A percentile compares a stretch with the other conserved stretches of the same genome.
Conservation (phyloP, 2,329 filamentous ascomycete species). For the Penicillium occitanis region DNA sequence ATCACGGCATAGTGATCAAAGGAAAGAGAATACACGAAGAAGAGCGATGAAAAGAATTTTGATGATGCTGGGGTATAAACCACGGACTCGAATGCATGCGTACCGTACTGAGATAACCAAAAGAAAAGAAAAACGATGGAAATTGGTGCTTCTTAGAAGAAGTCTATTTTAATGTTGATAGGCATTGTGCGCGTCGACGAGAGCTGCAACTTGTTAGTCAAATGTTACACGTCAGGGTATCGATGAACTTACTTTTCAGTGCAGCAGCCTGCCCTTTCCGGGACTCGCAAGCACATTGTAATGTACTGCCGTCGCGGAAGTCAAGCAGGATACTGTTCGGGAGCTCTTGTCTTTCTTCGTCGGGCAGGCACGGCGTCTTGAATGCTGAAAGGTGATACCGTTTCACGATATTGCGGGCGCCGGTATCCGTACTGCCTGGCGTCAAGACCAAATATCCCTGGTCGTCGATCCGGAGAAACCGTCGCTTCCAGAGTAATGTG, state of each 20-base stretch:
- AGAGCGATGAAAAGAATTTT: constrained; percentile 23
- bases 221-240: background rate
- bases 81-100: constrained; percentile 30
- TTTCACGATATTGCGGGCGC: constrained; percentile 64
- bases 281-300: constrained; percentile 64
- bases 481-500: constrained; percentile 92
- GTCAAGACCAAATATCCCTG: constrained; percentile 81
- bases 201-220: constrained; percentile 32
- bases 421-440: constrained; percentile 63
- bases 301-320: constrained; percentile 60
- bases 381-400: constrained; percentile 87
- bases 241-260: constrained; percentile 48
- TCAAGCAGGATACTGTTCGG: constrained; percentile 76
- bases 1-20: background rate
- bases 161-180: constrained; percentile 13
- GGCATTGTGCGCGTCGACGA: constrained; percentile 41
- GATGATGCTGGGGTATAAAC: constrained; percentile 33
- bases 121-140: constrained; percentile 5
- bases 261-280: constrained; percentile 54
- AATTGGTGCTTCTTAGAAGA: background rate
- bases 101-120: constrained; percentile 11
- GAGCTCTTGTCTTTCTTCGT: constrained; percentile 88
- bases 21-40: constrained; percentile 8
- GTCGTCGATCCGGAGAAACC: constrained; percentile 81
- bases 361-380: constrained; percentile 73